A percentile compares a stretch with the other conserved stretches of the same genome.
Evolutionary conservation across 495 filamentous ascomycete species (phyloP).

Genomic region (Stereocaulon alpinum): DNA sequence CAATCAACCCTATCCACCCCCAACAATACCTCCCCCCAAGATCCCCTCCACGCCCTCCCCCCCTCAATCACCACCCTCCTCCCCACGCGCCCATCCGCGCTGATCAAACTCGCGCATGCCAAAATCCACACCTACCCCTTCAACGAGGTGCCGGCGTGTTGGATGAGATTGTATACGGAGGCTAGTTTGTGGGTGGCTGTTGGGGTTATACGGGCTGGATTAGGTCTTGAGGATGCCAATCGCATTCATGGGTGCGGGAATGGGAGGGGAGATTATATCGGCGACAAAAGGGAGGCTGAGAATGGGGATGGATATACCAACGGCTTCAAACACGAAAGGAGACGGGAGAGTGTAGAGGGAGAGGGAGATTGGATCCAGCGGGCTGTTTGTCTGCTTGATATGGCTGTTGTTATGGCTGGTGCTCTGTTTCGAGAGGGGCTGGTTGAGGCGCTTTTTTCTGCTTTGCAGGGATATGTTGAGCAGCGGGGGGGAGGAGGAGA

Average conservation of each 20-base stretch:
- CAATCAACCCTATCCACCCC: background rate
- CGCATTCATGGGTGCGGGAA: no score
- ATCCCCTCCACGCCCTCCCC: slow-evolving; percentile 37
- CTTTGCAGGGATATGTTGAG: slow-evolving; percentile 9
- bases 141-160: slow-evolving; percentile 61
- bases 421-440: no score
- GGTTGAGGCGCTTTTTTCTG: slow-evolving; percentile 43
- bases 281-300: background rate
- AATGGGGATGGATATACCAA: slow-evolving; percentile 4
- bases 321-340: no score
- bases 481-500: slow-evolving; percentile 23
- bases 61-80: slow-evolving; percentile 28
- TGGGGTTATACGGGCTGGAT: no score
- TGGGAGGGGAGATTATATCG: no score
- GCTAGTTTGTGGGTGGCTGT: slow-evolving; percentile 57
- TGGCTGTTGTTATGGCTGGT: slow-evolving; percentile 74
- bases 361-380: slow-evolving; percentile 26
- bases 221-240: no score
- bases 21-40: slow-evolving; percentile 21
- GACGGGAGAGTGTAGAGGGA: background rate
- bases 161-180: slow-evolving; percentile 70
- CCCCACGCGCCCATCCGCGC: slow-evolving; percentile 27
- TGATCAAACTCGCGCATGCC: slow-evolving; percentile 38
- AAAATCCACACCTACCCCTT: slow-evolving; percentile 70
- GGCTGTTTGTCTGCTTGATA: slow-evolving; percentile 61